phyloP scores from a whole-genome alignment of 2,329 filamentous ascomycete genomes.

The Trichoderma polysporum region DNA sequence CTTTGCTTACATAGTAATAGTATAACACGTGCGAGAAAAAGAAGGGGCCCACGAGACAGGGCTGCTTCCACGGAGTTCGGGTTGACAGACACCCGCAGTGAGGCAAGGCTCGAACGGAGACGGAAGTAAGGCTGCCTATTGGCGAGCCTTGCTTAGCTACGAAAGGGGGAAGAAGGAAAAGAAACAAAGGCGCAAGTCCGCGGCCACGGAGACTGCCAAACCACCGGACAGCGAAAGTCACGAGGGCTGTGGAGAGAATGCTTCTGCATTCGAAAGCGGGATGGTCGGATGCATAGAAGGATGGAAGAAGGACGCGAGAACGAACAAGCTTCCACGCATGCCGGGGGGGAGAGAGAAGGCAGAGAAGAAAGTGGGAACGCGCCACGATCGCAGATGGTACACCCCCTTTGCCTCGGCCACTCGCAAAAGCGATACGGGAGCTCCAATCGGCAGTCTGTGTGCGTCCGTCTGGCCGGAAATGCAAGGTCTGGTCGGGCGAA shows the following conservation, averaged over 20 bases:
- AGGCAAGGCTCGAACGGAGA: background rate
- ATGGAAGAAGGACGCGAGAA: background rate
- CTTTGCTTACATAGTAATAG: background rate
- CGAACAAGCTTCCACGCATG: background rate
- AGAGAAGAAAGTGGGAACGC: background rate
- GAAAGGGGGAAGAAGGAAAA: background rate
- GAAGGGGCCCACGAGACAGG: background rate
- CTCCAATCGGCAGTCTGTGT: background rate
- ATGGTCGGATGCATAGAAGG: slow-evolving; percentile 7
- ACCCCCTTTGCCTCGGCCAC: background rate
- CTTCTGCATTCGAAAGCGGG: background rate
- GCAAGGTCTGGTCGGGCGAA: background rate
- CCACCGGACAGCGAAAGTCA: slow-evolving; percentile 13
- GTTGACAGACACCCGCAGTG: background rate
- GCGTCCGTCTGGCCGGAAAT: background rate
- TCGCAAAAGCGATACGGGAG: background rate
- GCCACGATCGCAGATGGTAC: background rate
- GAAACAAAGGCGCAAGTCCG: background rate
- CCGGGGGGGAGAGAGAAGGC: background rate
- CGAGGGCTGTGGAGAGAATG: background rate
- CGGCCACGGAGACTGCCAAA: background rate
- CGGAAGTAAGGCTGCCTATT: background rate
- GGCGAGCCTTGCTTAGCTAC: background rate
- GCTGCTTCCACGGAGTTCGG: background rate
- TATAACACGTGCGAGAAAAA: background rate